Base-by-base conservation (phyloP, 805 yeast species). In the Saccharomycopsis amapae region DNA sequence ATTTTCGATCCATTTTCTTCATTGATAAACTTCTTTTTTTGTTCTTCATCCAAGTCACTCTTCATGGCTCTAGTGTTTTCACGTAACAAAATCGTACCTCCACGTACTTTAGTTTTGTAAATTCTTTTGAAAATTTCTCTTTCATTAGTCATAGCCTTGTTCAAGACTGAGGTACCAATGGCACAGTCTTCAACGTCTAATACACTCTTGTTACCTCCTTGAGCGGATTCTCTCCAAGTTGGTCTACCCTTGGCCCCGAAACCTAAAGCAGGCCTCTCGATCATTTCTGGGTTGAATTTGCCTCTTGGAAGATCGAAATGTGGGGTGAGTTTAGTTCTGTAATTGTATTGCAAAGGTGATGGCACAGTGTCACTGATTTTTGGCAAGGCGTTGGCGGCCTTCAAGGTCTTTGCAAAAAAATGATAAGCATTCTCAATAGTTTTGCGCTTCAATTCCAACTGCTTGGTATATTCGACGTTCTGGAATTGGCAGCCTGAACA, bases 401-500 rank as follows among this genome's bases (percentile, higher is more conserved):
- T 55, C 43, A 83, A 65, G 2, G 64, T 62, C 10, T 85, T 82
- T 1, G 90, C 87, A 59, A 86, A 81, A 60, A 72, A 83, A 49
- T 75, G 73, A 65, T 78, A 93, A 1, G 98, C 98, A 57, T 85
- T 85, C 20, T 62, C 71, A 23, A 93, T 83, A 2, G 94, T 88
- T 23, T 76, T 66, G 50, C 76, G 73, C 61, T 93, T 93, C 58
- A 84, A 71, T 42, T 63, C 65, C 44, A 93, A 68, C 64, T 90
- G 97, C 35, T 79, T 71, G 1, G 71, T 72, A 60, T 93, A 93
- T 2, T 75, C 69, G 28, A 88, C 66, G 61, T 78, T 78, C 61
- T 93, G 97, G 60, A 79, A 87, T 65, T 93, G 97, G 62, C 97
- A 89, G 2, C 97, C 97, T 1, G 95, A 85, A 62, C 97, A 89